These are phyloP conservation scores for Chamaecrista fasciculata DNA, from an alignment of 306 rosid genomes.

Conservation along the genomic window DNA sequence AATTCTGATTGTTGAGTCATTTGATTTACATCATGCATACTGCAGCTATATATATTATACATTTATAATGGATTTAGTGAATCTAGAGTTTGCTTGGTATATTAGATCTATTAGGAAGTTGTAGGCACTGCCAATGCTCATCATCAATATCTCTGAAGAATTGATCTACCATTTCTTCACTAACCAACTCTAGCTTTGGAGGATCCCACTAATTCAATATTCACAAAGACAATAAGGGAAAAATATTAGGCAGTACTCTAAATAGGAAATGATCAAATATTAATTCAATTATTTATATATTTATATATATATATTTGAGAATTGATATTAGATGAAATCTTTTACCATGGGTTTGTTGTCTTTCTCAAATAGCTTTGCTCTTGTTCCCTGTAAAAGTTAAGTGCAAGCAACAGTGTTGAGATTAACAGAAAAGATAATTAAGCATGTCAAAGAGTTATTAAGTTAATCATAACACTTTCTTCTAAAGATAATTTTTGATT, in stretches of 20 bases:
- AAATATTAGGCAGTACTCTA: not conserved
- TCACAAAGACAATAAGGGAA: not conserved
- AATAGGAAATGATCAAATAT: too few species aligned
- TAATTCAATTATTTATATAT: too few species aligned
- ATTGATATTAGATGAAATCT: not conserved
- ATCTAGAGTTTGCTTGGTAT: not conserved
- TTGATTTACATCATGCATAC: too few species aligned
- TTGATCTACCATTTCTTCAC: not conserved
- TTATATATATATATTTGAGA: too few species aligned
- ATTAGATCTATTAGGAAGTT: not conserved
- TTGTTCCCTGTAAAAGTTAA: slow-evolving; percentile 16
- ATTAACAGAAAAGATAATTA: too few species aligned
- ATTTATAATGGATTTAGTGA: too few species aligned
- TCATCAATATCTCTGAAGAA: not conserved
- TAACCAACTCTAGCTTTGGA: not conserved
- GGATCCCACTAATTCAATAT: not conserved
- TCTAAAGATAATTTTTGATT: too few species aligned
- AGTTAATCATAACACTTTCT: too few species aligned
- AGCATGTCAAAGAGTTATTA: too few species aligned
- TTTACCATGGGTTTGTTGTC: slow-evolving; percentile 34
- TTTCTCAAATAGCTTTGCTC: slow-evolving; percentile 30
- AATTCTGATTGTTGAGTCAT: too few species aligned
- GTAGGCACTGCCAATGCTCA: not conserved
- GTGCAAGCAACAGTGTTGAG: too few species aligned
- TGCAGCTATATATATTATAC: too few species aligned